phyloP scores from a whole-genome alignment of 306 rosid genomes.

The Vigna trinervia region DNA sequence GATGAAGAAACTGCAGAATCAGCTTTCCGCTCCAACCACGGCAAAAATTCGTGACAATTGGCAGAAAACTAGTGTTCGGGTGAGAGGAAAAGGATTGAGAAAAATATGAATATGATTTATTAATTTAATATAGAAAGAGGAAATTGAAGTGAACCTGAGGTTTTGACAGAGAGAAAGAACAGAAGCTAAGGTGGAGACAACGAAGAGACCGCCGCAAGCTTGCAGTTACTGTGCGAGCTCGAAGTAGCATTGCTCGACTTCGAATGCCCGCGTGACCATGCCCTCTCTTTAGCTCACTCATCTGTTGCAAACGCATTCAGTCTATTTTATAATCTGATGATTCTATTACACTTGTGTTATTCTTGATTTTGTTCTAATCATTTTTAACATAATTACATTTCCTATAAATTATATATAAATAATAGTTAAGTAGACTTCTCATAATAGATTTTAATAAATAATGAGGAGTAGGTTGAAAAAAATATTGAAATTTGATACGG shows the following conservation, averaged over 20 bases:
- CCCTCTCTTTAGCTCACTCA: no score
- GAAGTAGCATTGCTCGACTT: constrained; percentile 53
- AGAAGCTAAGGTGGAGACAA: constrained; percentile 31
- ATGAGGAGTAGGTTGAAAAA: no score
- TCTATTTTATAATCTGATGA: no score
- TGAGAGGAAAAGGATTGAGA: neutral
- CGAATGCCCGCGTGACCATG: no score
- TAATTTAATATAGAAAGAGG: neutral
- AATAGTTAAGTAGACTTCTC: no score
- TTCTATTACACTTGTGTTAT: no score
- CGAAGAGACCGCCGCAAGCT: constrained; percentile 40
- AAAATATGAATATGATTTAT: neutral
- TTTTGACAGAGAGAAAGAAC: constrained; percentile 41
- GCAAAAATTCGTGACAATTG: constrained; percentile 54
- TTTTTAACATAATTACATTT: no score
- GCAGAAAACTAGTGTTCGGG: constrained; percentile 30
- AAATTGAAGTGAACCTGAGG: constrained; percentile 53
- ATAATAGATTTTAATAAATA: no score
- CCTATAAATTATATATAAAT: no score
- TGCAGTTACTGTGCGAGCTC: constrained; percentile 40
- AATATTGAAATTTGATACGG: no score
- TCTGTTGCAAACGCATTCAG: no score
- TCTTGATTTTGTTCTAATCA: no score
- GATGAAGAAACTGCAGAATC: constrained; percentile 56
- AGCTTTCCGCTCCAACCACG: constrained; percentile 75